Base-by-base conservation (phyloP, 2,329 filamentous ascomycete species). In the Tolypocladium nubicola region DNA sequence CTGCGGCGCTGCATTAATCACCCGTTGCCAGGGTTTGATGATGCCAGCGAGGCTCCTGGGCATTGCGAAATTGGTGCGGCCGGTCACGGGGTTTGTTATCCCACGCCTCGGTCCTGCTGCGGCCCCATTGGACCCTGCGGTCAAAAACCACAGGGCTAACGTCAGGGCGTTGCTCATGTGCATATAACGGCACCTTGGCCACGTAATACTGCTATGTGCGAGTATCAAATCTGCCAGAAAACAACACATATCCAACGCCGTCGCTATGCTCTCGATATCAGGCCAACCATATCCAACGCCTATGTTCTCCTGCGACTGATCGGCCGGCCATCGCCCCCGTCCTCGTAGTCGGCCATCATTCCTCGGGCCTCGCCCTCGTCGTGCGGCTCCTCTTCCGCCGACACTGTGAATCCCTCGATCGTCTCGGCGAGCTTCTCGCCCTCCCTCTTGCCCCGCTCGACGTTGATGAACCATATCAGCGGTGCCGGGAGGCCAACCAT, bases 401-500 rank as follows among this genome's bases (percentile, higher is more conserved):
- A 49, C 63, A 60, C 76, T 78, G 55, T 9, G 21, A 79, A 77
- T 0, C 78, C 80, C 58, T 84, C 80, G 54, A 86, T 82, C 9
- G 79, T 68, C 58, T 81, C 78, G 0, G 86, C 85, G 57, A 92
- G 74, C 63, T 76, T 81, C 62, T 80, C 77, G 1, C 86, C 88
- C 66, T 90, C 87, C 52, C 75, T 72, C 72, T 84, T 89, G 13
- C 89, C 89, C 41, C 89, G 79, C 56, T 95, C 89, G 11, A 96
- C 89, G 70, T 97, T 80, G 40, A 99, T 89, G 56, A 90, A 82
- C 68, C 86, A 87, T 72, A 97, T 89, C 54, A 97, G 75, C 1
- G 91, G 90, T 19, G 92, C 85, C 1, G 94, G 92, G 1, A 96
- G 71, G 7, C 88, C 87, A 8, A 99, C 88, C n/a, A 99, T 75